Evolutionary conservation across 805 yeast genomes (phyloP).

Genomic region (Saturnispora zaruensis): DNA sequence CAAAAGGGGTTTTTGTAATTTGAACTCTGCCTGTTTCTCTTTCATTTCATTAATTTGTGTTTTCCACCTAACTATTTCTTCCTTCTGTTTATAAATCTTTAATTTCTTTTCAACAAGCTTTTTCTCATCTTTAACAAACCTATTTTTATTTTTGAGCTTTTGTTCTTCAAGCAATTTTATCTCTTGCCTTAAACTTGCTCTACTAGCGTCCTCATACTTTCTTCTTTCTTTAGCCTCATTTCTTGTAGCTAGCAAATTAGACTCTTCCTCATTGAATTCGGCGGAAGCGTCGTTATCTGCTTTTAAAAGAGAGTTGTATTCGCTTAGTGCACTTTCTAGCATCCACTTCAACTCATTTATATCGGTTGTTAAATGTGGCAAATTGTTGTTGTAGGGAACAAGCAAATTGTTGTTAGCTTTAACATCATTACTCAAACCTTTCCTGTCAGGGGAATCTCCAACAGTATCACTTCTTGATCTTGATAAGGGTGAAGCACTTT

Average conservation of each 20-base stretch:
- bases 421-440: slow-evolving; percentile 1
- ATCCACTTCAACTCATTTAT: slow-evolving; percentile 36
- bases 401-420: slow-evolving; percentile 5
- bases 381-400: slow-evolving; percentile 14
- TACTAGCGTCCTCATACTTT: slow-evolving; percentile 33
- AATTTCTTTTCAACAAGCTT: slow-evolving; percentile 23
- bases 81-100: slow-evolving; percentile 28
- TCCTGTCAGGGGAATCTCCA: slow-evolving; percentile 17
- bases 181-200: slow-evolving; percentile 33
- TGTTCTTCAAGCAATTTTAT: slow-evolving; percentile 35
- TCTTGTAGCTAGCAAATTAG: slow-evolving; percentile 27
- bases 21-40: slow-evolving; percentile 8
- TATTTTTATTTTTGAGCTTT: slow-evolving; percentile 29
- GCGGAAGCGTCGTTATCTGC: slow-evolving; percentile 27
- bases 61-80: slow-evolving; percentile 31
- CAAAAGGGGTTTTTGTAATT: slow-evolving; percentile 15
- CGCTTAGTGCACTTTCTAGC: slow-evolving; percentile 35
- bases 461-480: slow-evolving; percentile 31
- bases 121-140: slow-evolving; percentile 29
- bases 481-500: slow-evolving; percentile 19
- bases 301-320: slow-evolving; percentile 28
- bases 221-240: slow-evolving; percentile 33
- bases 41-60: slow-evolving; percentile 20
- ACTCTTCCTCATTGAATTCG: slow-evolving; percentile 34
- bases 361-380: slow-evolving; percentile 30